Percentiles rank a stretch among this genome's conserved stretches.
Evolutionary conservation across 805 yeast species (phyloP).

Genomic region (Lipomyces yamanashiensis): DNA sequence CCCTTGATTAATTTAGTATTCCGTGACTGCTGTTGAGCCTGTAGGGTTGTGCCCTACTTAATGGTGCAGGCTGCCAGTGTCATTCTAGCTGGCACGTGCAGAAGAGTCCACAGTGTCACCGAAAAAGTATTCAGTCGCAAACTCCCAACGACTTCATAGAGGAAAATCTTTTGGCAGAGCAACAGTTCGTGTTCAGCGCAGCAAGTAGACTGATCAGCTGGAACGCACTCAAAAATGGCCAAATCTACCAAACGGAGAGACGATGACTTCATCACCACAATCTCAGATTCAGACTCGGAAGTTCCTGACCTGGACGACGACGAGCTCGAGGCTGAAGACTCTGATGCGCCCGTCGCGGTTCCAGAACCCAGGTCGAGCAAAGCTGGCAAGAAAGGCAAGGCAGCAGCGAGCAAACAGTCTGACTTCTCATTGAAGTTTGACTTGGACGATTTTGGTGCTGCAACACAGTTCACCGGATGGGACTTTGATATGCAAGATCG

Average conservation of each 20-base stretch:
- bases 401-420: background rate
- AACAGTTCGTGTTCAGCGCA: background rate
- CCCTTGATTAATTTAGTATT: background rate
- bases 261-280: conserved; percentile 32
- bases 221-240: conserved; percentile 11
- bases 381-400: background rate
- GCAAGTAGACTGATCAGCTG: background rate
- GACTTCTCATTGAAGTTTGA: conserved; percentile 71
- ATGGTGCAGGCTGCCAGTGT: background rate
- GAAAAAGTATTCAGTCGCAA: conserved; percentile 3
- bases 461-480: conserved; percentile 74
- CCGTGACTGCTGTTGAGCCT: conserved; percentile 8
- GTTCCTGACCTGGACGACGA: conserved; percentile 32
- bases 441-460: conserved; percentile 57
- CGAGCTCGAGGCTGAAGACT: conserved; percentile 26
- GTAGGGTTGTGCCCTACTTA: conserved; percentile 15
- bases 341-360: conserved; percentile 19
- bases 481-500: conserved; percentile 60
- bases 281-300: conserved; percentile 33
- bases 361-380: conserved; percentile 5
- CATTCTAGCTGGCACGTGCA: conserved; percentile 6
- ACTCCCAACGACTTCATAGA: conserved; percentile 1
- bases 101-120: background rate
- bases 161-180: background rate
- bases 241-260: conserved; percentile 4